A percentile compares a stretch with the other conserved stretches of the same genome.
These are phyloP conservation scores for Podospora appendiculata DNA, from an alignment of 495 filamentous ascomycete genomes.

Conservation along the genomic window DNA sequence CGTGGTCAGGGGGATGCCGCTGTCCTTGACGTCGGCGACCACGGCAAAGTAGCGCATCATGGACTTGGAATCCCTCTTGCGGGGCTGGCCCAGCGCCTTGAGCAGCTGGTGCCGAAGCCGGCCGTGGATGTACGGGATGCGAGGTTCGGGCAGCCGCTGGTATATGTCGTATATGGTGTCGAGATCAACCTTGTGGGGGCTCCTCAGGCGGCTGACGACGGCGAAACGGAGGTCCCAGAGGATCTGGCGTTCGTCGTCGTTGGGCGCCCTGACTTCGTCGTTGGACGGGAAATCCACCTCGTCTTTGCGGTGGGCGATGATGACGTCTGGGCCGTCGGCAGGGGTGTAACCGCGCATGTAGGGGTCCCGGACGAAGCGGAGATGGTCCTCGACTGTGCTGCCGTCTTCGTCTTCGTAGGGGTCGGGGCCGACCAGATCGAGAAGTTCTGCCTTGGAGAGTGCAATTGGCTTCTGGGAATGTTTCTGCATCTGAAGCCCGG, in stretches of 20 bases:
- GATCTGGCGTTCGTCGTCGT: slow-evolving; percentile 11
- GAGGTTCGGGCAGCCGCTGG: slow-evolving; percentile 45
- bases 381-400: slow-evolving; percentile 36
- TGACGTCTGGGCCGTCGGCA: slow-evolving; percentile 32
- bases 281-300: slow-evolving; percentile 39
- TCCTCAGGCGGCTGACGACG: slow-evolving; percentile 22
- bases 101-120: slow-evolving; percentile 56
- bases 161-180: slow-evolving; percentile 36
- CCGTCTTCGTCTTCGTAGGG: slow-evolving; percentile 31
- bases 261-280: slow-evolving; percentile 19
- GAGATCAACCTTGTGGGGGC: slow-evolving; percentile 22
- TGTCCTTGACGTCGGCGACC: slow-evolving; percentile 70
- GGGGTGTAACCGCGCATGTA: slow-evolving; percentile 40
- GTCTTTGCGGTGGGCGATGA: slow-evolving; percentile 33
- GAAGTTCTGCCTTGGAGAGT: slow-evolving; percentile 31
- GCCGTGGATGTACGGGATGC: slow-evolving; percentile 55
- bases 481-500: too few species aligned
- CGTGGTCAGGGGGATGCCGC: slow-evolving; percentile 53
- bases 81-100: slow-evolving; percentile 55
- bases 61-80: slow-evolving; percentile 44
- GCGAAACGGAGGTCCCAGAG: slow-evolving; percentile 26
- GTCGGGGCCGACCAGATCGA: slow-evolving; percentile 31
- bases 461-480: neutral
- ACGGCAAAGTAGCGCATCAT: slow-evolving; percentile 80
- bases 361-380: slow-evolving; percentile 35